Evolutionary conservation across 805 yeast genomes (phyloP).

Genomic region (Teunomyces funiuensis): DNA sequence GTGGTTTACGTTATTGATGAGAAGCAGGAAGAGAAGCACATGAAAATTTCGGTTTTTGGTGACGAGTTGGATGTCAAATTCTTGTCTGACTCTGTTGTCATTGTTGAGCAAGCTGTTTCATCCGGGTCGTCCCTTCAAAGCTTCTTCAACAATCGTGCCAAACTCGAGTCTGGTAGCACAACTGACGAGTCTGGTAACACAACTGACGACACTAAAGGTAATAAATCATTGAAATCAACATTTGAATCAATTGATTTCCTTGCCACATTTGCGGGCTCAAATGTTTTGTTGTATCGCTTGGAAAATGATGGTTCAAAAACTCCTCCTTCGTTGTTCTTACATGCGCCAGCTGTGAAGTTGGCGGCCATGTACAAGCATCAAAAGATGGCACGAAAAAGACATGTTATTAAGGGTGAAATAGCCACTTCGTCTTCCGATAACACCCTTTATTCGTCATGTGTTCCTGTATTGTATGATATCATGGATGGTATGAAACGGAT

Average conservation of each 20-base stretch:
- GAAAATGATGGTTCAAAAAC: conserved; percentile 36
- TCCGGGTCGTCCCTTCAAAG: conserved; percentile 48
- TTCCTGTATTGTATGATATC: conserved; percentile 71
- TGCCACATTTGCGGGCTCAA: conserved; percentile 70
- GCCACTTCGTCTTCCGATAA: conserved; percentile 72
- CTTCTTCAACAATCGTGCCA: conserved; percentile 21
- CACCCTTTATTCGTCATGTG: conserved; percentile 67
- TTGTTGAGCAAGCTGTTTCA: conserved; percentile 52
- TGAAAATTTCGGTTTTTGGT: conserved; percentile 56
- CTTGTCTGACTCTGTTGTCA: conserved; percentile 52
- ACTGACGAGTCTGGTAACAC: background rate
- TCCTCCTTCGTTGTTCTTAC: conserved; percentile 57
- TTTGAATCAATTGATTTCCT: conserved; percentile 48
- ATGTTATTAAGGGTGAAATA: conserved; percentile 50
- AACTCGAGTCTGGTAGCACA: background rate
- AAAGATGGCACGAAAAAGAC: conserved; percentile 38
- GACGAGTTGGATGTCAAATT: conserved; percentile 68
- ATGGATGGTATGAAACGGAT: conserved; percentile 48
- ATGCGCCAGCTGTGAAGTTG: conserved; percentile 72
- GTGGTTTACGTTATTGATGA: conserved; percentile 44
- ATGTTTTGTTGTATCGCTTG: conserved; percentile 47
- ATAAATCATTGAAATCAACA: conserved; percentile 7
- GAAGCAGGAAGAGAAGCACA: conserved; percentile 28
- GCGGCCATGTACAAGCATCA: conserved; percentile 51
- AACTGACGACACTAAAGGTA: background rate